A percentile compares a stretch with the other conserved stretches of the same genome.
Conservation (phyloP, 2,329 filamentous ascomycete species). For the Hymenoscyphus fructigenus region DNA sequence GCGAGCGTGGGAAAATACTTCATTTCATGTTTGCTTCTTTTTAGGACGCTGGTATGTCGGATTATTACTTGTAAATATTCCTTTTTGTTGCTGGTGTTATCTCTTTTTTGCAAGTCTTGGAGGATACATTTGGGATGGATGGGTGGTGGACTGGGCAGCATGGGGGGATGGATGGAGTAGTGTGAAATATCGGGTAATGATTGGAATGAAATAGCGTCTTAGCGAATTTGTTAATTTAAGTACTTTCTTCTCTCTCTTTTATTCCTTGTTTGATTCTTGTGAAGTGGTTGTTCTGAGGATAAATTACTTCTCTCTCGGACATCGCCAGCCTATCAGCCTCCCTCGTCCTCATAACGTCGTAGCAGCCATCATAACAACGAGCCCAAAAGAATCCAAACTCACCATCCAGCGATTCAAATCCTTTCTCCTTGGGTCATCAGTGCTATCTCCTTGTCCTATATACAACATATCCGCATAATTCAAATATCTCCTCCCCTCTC, state of each 20-base stretch:
- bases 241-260: conserved; percentile 10
- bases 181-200: conserved; percentile 2
- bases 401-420: too few relatives aligned
- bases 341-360: too few relatives aligned
- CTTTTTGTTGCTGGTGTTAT: not conserved
- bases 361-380: too few relatives aligned
- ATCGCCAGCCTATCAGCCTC: too few relatives aligned
- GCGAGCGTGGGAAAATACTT: not conserved
- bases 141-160: not conserved
- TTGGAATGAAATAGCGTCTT: conserved; percentile 28
- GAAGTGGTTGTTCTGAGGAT: not conserved
- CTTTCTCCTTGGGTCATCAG: too few relatives aligned
- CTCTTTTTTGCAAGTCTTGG: not conserved
- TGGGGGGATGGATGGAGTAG: not conserved
- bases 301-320: too few relatives aligned
- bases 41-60: conserved; percentile 7
- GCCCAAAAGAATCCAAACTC: too few relatives aligned
- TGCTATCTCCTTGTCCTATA: too few relatives aligned
- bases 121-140: not conserved
- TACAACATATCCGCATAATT: too few relatives aligned
- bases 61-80: conserved; percentile 18
- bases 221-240: conserved; percentile 23
- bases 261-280: not conserved
- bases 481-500: too few relatives aligned
- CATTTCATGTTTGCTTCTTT: not conserved